These are phyloP conservation scores for Didymella glomerata DNA, from an alignment of 2,329 filamentous ascomycete genomes.

Conservation along the genomic window DNA sequence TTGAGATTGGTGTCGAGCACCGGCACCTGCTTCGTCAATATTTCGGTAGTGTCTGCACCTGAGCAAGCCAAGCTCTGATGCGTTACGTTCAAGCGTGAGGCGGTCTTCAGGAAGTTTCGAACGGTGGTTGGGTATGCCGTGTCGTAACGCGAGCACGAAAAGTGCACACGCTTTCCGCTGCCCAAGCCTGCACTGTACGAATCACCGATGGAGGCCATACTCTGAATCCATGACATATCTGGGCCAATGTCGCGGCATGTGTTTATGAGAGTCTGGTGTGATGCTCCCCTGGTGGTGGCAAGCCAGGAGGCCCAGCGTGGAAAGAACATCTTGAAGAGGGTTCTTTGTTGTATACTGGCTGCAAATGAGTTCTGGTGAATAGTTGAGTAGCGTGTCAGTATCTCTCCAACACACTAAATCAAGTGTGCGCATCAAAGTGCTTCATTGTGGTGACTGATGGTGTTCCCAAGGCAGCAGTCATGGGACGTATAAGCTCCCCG, in stretches of 20 bases:
- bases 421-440: neutral
- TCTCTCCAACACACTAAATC: neutral
- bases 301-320: conserved; percentile 10
- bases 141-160: conserved; percentile 40
- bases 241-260: neutral
- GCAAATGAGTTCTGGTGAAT: too few relatives aligned
- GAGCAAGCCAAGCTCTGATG: conserved; percentile 45
- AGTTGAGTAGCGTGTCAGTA: neutral
- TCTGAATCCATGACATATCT: conserved; percentile 35
- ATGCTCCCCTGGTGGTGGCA: neutral
- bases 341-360: too few relatives aligned
- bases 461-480: conserved; percentile 23
- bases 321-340: neutral
- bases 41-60: conserved; percentile 36
- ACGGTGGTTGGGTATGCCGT: conserved; percentile 41
- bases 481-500: conserved; percentile 16
- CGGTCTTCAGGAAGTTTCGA: conserved; percentile 26
- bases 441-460: neutral
- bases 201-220: conserved; percentile 43
- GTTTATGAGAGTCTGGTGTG: neutral
- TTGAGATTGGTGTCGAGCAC: conserved; percentile 31
- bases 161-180: conserved; percentile 38
- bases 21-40: conserved; percentile 38
- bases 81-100: conserved; percentile 18
- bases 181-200: conserved; percentile 45